phyloP scores from a whole-genome alignment of 345 rosid genomes.

The Jatropha curcas region DNA sequence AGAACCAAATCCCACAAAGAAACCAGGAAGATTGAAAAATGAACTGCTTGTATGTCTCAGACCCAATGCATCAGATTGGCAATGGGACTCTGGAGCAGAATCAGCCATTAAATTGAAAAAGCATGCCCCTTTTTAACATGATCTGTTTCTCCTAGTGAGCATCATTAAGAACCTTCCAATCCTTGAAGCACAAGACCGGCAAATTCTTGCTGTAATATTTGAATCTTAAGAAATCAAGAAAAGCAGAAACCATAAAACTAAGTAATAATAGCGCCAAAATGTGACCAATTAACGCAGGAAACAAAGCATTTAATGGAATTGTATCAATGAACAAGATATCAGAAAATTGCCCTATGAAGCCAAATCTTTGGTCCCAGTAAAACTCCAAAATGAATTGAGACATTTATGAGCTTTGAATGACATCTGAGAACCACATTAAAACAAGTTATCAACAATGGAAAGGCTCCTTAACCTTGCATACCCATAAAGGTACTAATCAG shows the following conservation, averaged over 20 bases:
- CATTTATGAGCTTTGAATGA: neutral
- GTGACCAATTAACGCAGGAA: neutral
- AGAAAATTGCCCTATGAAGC: neutral
- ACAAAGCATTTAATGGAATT: neutral
- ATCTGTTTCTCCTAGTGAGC: conserved; percentile 18
- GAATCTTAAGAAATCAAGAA: conserved; percentile 6
- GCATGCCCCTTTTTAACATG: conserved; percentile 9
- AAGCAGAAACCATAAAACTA: conserved; percentile 13
- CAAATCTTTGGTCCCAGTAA: neutral
- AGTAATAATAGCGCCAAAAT: neutral
- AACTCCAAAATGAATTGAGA: conserved; percentile 4
- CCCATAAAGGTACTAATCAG: neutral
- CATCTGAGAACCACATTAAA: neutral
- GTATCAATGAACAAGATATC: conserved; percentile 1
- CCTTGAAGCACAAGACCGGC: conserved; percentile 24
- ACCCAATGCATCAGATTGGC: conserved; percentile 33
- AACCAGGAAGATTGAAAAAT: conserved; percentile 40
- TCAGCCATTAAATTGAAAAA: conserved; percentile 37
- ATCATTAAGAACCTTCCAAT: conserved; percentile 22
- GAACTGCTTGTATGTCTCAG: conserved; percentile 39
- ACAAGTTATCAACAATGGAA: neutral
- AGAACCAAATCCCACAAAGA: conserved; percentile 37
- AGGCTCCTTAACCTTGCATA: neutral
- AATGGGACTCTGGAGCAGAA: conserved; percentile 29
- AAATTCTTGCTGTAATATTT: conserved; percentile 26